These are phyloP conservation scores for Nectriaceae sp. DNA, from an alignment of 2,329 filamentous ascomycete genomes.

Conservation along the genomic window DNA sequence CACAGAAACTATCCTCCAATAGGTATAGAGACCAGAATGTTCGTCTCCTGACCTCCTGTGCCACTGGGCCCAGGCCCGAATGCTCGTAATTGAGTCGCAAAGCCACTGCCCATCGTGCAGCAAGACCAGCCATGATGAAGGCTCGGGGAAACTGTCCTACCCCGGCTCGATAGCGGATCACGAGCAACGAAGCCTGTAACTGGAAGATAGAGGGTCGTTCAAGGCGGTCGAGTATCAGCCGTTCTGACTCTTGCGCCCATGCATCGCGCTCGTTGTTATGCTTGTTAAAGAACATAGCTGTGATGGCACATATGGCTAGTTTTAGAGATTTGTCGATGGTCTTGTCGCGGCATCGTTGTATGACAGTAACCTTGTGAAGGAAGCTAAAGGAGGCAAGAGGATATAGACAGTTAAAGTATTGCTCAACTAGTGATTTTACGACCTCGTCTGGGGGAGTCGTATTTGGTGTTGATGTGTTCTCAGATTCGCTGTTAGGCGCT, in stretches of 20 bases:
- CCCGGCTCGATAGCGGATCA: slow-evolving; percentile 27
- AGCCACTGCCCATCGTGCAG: slow-evolving; percentile 27
- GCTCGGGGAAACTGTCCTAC: slow-evolving; percentile 28
- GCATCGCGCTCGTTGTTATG: slow-evolving; percentile 11
- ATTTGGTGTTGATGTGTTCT: background rate
- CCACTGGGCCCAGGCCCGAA: slow-evolving; percentile 22
- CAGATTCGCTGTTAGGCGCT: background rate
- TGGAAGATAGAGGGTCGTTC: slow-evolving; percentile 31
- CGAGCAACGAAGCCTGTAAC: slow-evolving; percentile 25
- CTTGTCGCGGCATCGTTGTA: slow-evolving; percentile 26
- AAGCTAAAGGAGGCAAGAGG: slow-evolving; percentile 26
- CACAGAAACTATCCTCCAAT: slow-evolving; percentile 29
- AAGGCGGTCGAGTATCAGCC: slow-evolving; percentile 24
- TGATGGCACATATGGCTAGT: slow-evolving; percentile 25
- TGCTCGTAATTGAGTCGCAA: slow-evolving; percentile 31
- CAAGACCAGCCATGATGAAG: slow-evolving; percentile 30
- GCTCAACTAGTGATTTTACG: slow-evolving; percentile 15
- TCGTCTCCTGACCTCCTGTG: slow-evolving; percentile 26
- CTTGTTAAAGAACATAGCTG: slow-evolving; percentile 25
- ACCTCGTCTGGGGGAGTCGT: slow-evolving; percentile 19
- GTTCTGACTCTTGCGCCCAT: slow-evolving; percentile 28
- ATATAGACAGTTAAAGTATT: slow-evolving; percentile 27
- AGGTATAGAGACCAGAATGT: slow-evolving; percentile 30
- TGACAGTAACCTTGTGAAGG: slow-evolving; percentile 26
- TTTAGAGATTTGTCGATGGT: slow-evolving; percentile 28